A percentile compares a stretch with the other conserved stretches of the same genome.
Evolutionary conservation across 2,329 filamentous ascomycete genomes (phyloP).

Genomic region (Aspergillus fumigatus): DNA sequence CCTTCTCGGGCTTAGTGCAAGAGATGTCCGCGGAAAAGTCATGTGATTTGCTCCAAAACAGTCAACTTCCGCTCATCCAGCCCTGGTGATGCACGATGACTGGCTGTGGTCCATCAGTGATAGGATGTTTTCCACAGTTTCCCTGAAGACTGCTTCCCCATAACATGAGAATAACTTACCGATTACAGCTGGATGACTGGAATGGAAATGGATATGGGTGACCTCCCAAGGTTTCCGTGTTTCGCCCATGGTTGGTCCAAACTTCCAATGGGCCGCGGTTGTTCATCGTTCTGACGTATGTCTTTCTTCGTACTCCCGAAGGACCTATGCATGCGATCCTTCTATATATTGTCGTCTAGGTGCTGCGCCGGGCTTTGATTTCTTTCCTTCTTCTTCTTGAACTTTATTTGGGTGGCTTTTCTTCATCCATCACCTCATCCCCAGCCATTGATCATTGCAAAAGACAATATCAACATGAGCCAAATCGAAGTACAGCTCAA

Average conservation of each 20-base stretch:
- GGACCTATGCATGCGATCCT: neutral
- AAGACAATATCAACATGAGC: conserved; percentile 52
- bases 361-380: neutral
- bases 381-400: conserved; percentile 1
- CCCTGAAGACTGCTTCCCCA: conserved; percentile 1
- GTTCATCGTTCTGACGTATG: conserved; percentile 17
- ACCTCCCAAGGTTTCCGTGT: neutral
- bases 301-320: conserved; percentile 5
- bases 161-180: neutral
- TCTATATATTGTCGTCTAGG: conserved; percentile 9
- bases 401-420: neutral
- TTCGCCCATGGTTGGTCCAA: neutral
- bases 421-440: neutral
- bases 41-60: conserved; percentile 3
- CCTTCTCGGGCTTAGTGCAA: neutral
- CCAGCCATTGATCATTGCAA: neutral
- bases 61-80: conserved; percentile 15
- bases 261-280: conserved; percentile 21
- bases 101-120: conserved; percentile 4
- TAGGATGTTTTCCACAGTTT: neutral
- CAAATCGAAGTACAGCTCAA: conserved; percentile 72
- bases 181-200: neutral
- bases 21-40: conserved; percentile 18
- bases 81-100: conserved; percentile 2
- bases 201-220: neutral